Percentiles rank a stretch among this genome's conserved stretches.
These are phyloP conservation scores for Aspergillus saccharolyticus DNA, from an alignment of 495 filamentous ascomycete genomes.

Conservation along the genomic window DNA sequence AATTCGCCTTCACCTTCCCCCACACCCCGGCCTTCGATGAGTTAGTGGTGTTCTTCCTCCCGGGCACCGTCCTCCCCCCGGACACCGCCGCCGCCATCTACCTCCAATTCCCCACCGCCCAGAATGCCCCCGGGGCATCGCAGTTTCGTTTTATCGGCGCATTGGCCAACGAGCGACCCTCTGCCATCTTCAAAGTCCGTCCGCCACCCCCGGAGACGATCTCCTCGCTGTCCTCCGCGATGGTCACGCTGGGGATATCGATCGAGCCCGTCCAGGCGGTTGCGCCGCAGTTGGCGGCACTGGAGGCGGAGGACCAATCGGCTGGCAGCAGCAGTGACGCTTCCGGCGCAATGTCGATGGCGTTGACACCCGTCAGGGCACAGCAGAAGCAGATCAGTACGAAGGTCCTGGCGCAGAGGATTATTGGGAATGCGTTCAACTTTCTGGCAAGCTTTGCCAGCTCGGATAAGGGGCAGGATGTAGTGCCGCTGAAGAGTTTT, in stretches of 20 bases:
- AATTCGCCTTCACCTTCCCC: conserved; percentile 63
- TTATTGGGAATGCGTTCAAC: conserved; percentile 97
- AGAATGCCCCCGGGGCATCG: too few species aligned
- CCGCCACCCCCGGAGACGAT: conserved; percentile 33
- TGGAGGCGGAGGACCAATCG: conserved; percentile 48
- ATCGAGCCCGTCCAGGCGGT: conserved; percentile 73
- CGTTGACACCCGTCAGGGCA: conserved; percentile 21
- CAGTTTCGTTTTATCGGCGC: conserved; percentile 81
- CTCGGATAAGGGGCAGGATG: conserved; percentile 59
- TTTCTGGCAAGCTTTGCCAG: conserved; percentile 84
- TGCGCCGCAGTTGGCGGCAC: conserved; percentile 56
- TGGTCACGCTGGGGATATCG: conserved; percentile 72
- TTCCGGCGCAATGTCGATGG: conserved; percentile 20
- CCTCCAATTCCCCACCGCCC: conserved; percentile 56
- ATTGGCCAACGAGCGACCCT: conserved; percentile 81
- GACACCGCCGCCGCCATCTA: conserved; percentile 86
- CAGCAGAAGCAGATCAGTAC: conserved; percentile 50
- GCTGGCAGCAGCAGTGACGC: too few species aligned
- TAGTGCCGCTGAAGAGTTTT: conserved; percentile 86
- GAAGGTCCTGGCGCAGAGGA: conserved; percentile 78
- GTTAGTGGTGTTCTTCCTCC: conserved; percentile 84
- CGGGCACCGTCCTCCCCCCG: conserved; percentile 65
- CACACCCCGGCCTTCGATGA: conserved; percentile 62
- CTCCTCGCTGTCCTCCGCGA: conserved; percentile 20
- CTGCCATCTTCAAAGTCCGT: conserved; percentile 73